Conservation (phyloP, 2,329 filamentous ascomycete species). For the Aspergillus pseudoterreus region DNA sequence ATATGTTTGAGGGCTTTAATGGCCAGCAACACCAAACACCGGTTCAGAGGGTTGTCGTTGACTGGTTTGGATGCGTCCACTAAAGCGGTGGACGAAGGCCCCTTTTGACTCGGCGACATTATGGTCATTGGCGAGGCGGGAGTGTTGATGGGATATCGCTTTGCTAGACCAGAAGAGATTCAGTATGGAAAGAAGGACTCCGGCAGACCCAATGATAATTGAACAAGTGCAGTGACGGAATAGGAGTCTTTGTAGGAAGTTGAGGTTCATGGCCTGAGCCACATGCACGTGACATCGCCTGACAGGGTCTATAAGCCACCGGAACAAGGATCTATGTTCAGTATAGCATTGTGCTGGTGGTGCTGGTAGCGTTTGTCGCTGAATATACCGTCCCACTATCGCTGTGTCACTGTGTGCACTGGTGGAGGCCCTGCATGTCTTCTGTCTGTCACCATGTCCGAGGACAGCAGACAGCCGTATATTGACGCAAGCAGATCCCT, state of each 20-base stretch:
- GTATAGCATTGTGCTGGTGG: too few relatives aligned
- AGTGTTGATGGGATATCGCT: not conserved
- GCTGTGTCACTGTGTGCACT: too few relatives aligned
- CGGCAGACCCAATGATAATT: not conserved
- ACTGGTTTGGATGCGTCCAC: conserved; percentile 8
- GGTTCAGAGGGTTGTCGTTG: conserved; percentile 15
- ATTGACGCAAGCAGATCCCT: not conserved
- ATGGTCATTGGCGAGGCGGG: not conserved
- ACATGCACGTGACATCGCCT: not conserved
- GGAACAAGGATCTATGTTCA: too few relatives aligned
- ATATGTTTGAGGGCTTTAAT: conserved; percentile 18
- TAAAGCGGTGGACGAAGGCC: not conserved
- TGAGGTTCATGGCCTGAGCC: not conserved
- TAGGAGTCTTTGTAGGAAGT: not conserved
- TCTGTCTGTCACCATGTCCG: too few relatives aligned
- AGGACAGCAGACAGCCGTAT: not conserved
- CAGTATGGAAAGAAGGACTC: not conserved
- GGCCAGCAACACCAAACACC: conserved; percentile 18
- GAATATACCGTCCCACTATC: too few relatives aligned
- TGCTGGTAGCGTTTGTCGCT: too few relatives aligned
- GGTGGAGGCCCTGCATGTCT: too few relatives aligned
- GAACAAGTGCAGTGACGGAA: not conserved
- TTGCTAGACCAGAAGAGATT: not conserved
- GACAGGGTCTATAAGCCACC: not conserved
- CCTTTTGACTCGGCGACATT: not conserved